phyloP scores from a whole-genome alignment of 129 eudicot species.

The Flaveria trinervia region DNA sequence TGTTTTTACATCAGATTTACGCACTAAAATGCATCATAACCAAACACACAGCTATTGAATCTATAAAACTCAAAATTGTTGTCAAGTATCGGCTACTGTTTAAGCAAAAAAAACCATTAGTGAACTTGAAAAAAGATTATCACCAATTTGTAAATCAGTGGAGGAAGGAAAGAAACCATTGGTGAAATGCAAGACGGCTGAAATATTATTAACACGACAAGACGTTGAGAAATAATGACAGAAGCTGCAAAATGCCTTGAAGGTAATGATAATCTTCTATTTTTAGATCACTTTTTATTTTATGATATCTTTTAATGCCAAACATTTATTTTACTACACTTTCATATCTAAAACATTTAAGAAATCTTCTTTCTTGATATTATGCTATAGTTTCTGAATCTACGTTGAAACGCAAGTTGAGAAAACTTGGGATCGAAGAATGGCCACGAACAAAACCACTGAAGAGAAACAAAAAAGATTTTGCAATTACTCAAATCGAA shows the following conservation, averaged over 20 bases:
- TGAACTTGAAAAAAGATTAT: no score
- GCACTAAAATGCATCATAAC: no score
- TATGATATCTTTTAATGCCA: no score
- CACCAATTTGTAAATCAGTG: no score
- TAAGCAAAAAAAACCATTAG: no score
- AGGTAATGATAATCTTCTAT: constrained; percentile 1
- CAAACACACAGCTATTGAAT: no score
- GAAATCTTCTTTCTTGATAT: background rate
- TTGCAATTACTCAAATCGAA: background rate
- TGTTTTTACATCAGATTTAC: no score
- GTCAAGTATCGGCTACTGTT: no score
- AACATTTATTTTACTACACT: background rate
- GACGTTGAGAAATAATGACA: background rate
- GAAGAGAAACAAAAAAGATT: background rate
- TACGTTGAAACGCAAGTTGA: constrained; percentile 27
- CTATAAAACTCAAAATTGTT: no score
- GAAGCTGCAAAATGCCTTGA: constrained; percentile 4
- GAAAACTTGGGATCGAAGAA: background rate
- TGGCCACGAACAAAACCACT: background rate
- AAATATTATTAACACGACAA: background rate
- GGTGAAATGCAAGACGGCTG: constrained; percentile 11
- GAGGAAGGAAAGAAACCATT: no score
- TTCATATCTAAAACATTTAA: background rate
- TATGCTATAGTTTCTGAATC: constrained; percentile 22
- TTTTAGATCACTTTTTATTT: background rate